These are phyloP conservation scores for Staphylotrichum longicolle DNA, from an alignment of 495 filamentous ascomycete species.

Conservation along the genomic window DNA sequence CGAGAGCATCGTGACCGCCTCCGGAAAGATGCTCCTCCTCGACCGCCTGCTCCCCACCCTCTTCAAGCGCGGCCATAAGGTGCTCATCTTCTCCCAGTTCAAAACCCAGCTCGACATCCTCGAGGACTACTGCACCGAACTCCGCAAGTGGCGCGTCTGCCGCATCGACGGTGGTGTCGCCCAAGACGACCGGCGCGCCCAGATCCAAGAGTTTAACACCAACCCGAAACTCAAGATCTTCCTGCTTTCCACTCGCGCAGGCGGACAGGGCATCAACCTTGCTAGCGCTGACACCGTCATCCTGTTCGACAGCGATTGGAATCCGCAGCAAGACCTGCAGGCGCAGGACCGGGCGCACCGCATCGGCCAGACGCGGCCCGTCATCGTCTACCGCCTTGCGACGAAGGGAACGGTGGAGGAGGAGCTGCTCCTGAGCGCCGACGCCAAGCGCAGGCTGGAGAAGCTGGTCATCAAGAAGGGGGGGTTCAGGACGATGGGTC, in stretches of 20 bases:
- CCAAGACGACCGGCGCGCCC: conserved; percentile 72
- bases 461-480: conserved; percentile 96
- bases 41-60: conserved; percentile 80
- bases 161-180: conserved; percentile 90
- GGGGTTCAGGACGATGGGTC: conserved; percentile 61
- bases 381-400: conserved; percentile 92
- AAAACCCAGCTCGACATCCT: conserved; percentile 90
- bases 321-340: conserved; percentile 95
- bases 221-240: conserved; percentile 71
- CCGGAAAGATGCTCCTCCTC: conserved; percentile 92
- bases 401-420: conserved; percentile 94
- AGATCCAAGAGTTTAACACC: conserved; percentile 85
- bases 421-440: conserved; percentile 79
- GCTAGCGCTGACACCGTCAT: conserved; percentile 97
- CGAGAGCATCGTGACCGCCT: conserved; percentile 75
- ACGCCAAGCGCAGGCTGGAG: conserved; percentile 90
- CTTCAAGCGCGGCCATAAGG: conserved; percentile 75
- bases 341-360: conserved; percentile 93
- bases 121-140: conserved; percentile 71
- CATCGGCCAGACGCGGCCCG: conserved; percentile 88
- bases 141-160: conserved; percentile 76
- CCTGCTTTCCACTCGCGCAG: conserved; percentile 83
- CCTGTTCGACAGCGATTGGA: conserved; percentile 96
- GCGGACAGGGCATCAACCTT: conserved; percentile 94
- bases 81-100: conserved; percentile 96